Evolutionary conservation across 768 basidiomycete species (phyloP).

Genomic region (Glaciozyma antarctica): DNA sequence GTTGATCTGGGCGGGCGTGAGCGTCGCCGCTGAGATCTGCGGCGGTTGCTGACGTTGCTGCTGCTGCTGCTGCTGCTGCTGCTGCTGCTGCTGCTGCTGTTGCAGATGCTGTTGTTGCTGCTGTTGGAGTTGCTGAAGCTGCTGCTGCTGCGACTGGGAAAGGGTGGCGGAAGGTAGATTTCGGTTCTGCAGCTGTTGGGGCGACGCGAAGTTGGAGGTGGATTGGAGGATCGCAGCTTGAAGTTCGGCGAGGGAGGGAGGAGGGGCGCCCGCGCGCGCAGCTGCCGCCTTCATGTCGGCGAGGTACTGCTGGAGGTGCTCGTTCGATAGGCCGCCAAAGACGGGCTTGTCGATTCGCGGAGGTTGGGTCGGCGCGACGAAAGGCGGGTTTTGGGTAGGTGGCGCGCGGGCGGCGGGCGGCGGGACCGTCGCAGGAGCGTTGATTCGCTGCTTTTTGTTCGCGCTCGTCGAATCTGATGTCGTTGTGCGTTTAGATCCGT

Average conservation of each 20-base stretch:
- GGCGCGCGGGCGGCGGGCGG: neutral
- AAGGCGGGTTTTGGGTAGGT: neutral
- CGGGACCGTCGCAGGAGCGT: neutral
- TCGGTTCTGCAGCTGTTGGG: neutral
- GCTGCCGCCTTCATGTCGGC: conserved; percentile 16
- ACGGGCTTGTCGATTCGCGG: neutral
- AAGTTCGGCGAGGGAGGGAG: neutral
- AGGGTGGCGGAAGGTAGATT: neutral
- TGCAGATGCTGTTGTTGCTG: neutral
- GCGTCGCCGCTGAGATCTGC: neutral
- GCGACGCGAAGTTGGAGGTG: neutral
- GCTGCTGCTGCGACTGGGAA: neutral
- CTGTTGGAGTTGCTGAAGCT: neutral
- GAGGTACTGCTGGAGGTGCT: conserved; percentile 13
- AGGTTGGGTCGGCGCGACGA: neutral
- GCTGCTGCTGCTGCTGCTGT: neutral
- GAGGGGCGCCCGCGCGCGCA: neutral
- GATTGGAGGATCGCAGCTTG: neutral
- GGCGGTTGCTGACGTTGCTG: neutral
- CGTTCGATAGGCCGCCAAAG: neutral
- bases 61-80: neutral
- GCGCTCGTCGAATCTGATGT: neutral
- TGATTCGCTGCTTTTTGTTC: conserved; percentile 18
- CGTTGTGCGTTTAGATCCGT: conserved; percentile 4
- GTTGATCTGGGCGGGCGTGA: conserved; percentile 12